Percentiles rank a stretch among this genome's conserved stretches.
These are phyloP conservation scores for Penicillium griseofulvum DNA, from an alignment of 2,329 filamentous ascomycete genomes.

Conservation along the genomic window DNA sequence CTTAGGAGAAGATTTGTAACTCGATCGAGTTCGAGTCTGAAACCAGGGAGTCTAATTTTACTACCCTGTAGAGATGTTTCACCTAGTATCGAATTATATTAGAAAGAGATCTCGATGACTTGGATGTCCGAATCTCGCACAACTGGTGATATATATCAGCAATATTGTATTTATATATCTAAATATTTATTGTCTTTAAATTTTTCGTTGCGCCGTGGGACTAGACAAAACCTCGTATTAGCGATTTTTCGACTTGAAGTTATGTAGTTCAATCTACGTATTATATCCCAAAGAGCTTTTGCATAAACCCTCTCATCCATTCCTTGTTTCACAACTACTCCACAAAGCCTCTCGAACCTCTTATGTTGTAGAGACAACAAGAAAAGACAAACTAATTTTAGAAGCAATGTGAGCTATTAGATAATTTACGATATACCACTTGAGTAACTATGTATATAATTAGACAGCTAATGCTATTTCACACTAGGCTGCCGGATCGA, in stretches of 20 bases:
- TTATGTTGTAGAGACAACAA: no score
- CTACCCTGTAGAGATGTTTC: no score
- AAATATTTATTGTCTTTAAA: no score
- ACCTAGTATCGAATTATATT: not conserved
- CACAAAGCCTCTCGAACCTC: not conserved
- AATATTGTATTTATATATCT: not conserved
- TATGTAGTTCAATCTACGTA: not conserved
- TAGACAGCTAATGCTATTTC: not conserved
- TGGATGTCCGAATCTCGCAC: not conserved
- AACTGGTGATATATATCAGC: not conserved
- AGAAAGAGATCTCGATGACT: not conserved
- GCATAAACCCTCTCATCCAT: not conserved
- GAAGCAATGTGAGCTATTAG: not conserved
- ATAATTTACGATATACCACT: not conserved
- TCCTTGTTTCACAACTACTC: not conserved
- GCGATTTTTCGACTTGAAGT: not conserved
- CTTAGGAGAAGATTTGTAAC: not conserved
- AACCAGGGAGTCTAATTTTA: not conserved
- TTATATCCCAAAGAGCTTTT: no score
- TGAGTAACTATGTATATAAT: not conserved
- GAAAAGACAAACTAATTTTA: not conserved
- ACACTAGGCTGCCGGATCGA: not conserved
- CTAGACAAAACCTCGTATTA: not conserved
- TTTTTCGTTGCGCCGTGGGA: not conserved
- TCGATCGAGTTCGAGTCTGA: not conserved